phyloP scores from a whole-genome alignment of 306 rosid genomes.

The Cicer bijugum region DNA sequence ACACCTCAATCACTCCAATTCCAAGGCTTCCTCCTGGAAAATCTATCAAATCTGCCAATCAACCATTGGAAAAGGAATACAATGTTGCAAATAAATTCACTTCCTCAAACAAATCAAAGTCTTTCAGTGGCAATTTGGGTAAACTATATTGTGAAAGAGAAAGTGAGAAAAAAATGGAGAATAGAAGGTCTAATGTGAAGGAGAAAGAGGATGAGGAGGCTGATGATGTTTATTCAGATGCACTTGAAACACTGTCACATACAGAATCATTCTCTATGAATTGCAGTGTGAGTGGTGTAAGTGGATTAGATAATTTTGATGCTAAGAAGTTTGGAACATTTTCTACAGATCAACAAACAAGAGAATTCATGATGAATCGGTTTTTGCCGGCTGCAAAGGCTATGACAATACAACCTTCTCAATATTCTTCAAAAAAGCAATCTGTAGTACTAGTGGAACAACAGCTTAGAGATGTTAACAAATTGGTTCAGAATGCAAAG shows the following conservation, averaged over 20 bases:
- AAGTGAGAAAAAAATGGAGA: conserved; percentile 45
- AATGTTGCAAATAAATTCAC: conserved; percentile 40
- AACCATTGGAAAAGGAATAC: conserved; percentile 47
- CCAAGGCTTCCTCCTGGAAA: conserved; percentile 77
- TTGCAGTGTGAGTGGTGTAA: conserved; percentile 73
- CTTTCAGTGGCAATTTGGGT: conserved; percentile 39
- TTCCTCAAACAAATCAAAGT: conserved; percentile 44
- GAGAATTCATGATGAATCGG: conserved; percentile 91
- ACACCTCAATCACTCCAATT: conserved; percentile 55
- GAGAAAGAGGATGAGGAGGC: conserved; percentile 40
- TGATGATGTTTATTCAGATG: conserved; percentile 70
- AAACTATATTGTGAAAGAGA: conserved; percentile 44
- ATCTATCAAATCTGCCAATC: conserved; percentile 43
- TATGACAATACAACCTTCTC: conserved; percentile 76
- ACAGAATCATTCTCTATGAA: conserved; percentile 70
- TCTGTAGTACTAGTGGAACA: conserved; percentile 58
- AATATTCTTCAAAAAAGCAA: conserved; percentile 68
- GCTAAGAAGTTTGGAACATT: conserved; percentile 59
- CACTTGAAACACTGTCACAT: conserved; percentile 61
- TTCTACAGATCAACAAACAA: conserved; percentile 68
- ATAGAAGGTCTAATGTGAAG: conserved; percentile 46
- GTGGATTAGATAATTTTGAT: conserved; percentile 59
- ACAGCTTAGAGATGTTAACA: conserved; percentile 61
- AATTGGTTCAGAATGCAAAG: conserved; percentile 53
- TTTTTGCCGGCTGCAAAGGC: conserved; percentile 98